Conservation (phyloP, 305 asterid species). For the Fraxinus angustifolia region DNA sequence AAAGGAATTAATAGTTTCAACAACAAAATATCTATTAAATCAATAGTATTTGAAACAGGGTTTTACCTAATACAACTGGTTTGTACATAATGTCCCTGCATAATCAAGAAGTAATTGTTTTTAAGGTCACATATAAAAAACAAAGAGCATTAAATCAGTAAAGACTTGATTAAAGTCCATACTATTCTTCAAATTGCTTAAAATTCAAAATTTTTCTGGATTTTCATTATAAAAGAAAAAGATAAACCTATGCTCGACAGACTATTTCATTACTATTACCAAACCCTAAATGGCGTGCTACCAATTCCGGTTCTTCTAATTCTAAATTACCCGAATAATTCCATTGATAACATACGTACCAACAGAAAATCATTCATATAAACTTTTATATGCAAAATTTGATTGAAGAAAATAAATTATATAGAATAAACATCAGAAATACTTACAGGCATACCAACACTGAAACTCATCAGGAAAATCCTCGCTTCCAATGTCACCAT, state of each 20-base stretch:
- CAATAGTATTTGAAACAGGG: not conserved
- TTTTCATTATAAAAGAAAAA: not conserved
- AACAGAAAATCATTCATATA: not conserved
- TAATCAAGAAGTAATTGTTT: slow-evolving; percentile 5
- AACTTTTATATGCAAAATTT: not conserved
- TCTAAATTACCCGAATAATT: not conserved
- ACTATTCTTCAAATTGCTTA: not conserved
- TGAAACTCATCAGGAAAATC: slow-evolving; percentile 53
- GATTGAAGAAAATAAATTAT: not conserved
- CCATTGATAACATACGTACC: not conserved
- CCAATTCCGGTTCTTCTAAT: not conserved
- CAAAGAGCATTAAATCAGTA: not conserved
- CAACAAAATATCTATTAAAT: not conserved
- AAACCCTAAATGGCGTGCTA: not conserved
- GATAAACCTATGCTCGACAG: not conserved
- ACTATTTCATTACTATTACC: not conserved
- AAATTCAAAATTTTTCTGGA: not conserved
- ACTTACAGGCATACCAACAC: slow-evolving; percentile 71
- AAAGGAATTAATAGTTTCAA: slow-evolving; percentile 11
- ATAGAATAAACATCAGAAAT: not conserved
- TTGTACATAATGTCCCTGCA: slow-evolving; percentile 66
- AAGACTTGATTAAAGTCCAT: not conserved
- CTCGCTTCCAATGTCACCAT: slow-evolving; percentile 24
- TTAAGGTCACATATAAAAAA: not conserved
- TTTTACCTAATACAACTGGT: slow-evolving; percentile 64